Evolutionary conservation across 192 early-diverging fungal species (phyloP).

Genomic region (Glomus cerebriforme): DNA sequence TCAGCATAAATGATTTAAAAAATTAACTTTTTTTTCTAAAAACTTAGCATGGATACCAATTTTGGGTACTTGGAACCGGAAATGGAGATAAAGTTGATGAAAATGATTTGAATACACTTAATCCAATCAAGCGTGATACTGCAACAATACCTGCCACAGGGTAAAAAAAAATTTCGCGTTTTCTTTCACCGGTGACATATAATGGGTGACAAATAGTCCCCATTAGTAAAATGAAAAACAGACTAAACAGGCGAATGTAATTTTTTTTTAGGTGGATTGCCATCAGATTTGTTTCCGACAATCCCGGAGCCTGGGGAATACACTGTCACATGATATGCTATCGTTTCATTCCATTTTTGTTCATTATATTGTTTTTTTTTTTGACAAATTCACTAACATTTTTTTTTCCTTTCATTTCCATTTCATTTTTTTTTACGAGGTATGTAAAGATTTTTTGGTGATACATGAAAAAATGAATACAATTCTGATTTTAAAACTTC

Average conservation of each 20-base stretch:
- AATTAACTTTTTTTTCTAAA: conserved; percentile 35
- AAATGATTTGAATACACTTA: conserved; percentile 38
- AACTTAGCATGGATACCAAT: conserved; percentile 48
- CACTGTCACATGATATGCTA: conserved; percentile 51
- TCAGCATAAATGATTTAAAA: conserved; percentile 20
- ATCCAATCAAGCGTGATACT: conserved; percentile 48
- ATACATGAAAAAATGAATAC: conserved; percentile 33
- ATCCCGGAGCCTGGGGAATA: conserved; percentile 49
- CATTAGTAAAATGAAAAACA: conserved; percentile 32
- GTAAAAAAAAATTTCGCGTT: conserved; percentile 35
- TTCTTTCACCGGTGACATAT: conserved; percentile 25
- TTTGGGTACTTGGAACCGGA: conserved; percentile 51
- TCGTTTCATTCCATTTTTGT: conserved; percentile 33
- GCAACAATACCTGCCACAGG: conserved; percentile 39
- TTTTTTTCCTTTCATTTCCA: conserved; percentile 28
- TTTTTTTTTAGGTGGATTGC: conserved; percentile 41
- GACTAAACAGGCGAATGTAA: conserved; percentile 31
- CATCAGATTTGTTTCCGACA: conserved; percentile 49
- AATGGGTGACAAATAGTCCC: conserved; percentile 20
- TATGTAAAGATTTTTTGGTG: conserved; percentile 35
- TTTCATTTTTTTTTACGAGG: conserved; percentile 33
- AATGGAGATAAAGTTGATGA: conserved; percentile 42
- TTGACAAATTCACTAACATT: conserved; percentile 26
- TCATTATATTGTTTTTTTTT: conserved; percentile 33
- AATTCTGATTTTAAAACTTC: conserved; percentile 34